These are phyloP conservation scores for Euclidium syriacum DNA, from an alignment of 345 rosid genomes.

Conservation along the genomic window DNA sequence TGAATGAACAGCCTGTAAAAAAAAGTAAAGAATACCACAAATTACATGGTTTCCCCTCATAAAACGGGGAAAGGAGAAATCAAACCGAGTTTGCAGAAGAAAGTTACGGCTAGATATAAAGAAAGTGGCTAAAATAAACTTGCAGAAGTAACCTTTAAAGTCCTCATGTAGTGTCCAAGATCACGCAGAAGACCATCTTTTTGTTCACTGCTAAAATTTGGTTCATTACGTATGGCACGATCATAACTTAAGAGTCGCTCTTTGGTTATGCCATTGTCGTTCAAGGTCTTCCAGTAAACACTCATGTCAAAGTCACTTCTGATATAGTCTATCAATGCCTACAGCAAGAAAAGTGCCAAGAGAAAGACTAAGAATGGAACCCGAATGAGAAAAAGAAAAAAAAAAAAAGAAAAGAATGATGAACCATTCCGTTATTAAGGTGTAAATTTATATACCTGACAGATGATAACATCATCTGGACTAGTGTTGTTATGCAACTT, in stretches of 20 bases:
- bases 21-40: conserved; percentile 23
- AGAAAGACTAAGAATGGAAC: background rate
- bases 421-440: background rate
- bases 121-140: conserved; percentile 6
- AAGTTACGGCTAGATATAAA: conserved; percentile 9
- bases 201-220: conserved; percentile 73
- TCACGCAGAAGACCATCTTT: conserved; percentile 84
- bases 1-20: conserved; percentile 97
- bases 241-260: conserved; percentile 94
- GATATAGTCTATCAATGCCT: conserved; percentile 86
- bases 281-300: conserved; percentile 96
- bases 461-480: conserved; percentile 96
- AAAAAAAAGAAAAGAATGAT: too few species aligned
- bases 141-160: conserved; percentile 67
- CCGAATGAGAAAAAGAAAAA: too few species aligned
- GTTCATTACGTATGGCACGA: conserved; percentile 89
- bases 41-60: background rate
- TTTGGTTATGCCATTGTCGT: conserved; percentile 87
- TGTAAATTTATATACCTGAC: conserved; percentile 59
- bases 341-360: conserved; percentile 29
- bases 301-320: conserved; percentile 70
- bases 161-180: conserved; percentile 93
- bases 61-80: conserved; percentile 3
- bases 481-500: conserved; percentile 98
- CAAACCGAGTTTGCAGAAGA: conserved; percentile 11